These are phyloP conservation scores for Didymella lethalis DNA, from an alignment of 2,329 filamentous ascomycete genomes.

Conservation along the genomic window DNA sequence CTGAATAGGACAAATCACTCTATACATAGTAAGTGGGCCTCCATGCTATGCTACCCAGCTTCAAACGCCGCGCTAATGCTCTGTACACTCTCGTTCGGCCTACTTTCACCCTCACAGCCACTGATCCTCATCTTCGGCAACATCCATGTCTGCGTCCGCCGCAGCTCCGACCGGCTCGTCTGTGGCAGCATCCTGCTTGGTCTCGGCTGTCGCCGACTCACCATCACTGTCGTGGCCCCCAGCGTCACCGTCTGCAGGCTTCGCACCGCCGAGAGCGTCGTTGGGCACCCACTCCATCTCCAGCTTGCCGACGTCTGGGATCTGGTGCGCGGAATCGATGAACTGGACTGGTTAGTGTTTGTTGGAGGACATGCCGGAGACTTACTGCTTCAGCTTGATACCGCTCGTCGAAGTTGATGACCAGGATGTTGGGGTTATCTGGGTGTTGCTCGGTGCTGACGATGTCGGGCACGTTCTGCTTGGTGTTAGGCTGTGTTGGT, in stretches of 20 bases:
- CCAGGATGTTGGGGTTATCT: conserved; percentile 47
- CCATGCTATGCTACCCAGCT: neutral
- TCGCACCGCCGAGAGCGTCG: conserved; percentile 29
- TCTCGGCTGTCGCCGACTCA: conserved; percentile 24
- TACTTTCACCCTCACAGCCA: conserved; percentile 30
- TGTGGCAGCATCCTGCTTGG: conserved; percentile 15
- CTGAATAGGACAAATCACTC: too few species aligned
- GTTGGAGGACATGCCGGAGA: conserved; percentile 1
- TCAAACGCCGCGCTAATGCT: neutral
- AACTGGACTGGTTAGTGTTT: conserved; percentile 47
- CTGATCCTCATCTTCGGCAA: conserved; percentile 47
- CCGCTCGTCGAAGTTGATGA: conserved; percentile 56
- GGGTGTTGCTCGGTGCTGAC: conserved; percentile 52
- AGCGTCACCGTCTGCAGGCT: conserved; percentile 4
- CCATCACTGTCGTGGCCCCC: conserved; percentile 20
- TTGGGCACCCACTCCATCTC: conserved; percentile 70
- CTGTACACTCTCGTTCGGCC: neutral
- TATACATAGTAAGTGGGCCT: too few species aligned
- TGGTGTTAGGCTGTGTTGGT: conserved; percentile 13
- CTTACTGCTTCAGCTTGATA: conserved; percentile 69
- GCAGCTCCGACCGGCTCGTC: conserved; percentile 17
- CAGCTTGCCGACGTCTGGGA: conserved; percentile 70
- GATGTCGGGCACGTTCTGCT: conserved; percentile 43
- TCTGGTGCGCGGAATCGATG: conserved; percentile 62
- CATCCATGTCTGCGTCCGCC: conserved; percentile 41